phyloP scores from a whole-genome alignment of 1,284 basidiomycete species.

The Leccinum solheimii region DNA sequence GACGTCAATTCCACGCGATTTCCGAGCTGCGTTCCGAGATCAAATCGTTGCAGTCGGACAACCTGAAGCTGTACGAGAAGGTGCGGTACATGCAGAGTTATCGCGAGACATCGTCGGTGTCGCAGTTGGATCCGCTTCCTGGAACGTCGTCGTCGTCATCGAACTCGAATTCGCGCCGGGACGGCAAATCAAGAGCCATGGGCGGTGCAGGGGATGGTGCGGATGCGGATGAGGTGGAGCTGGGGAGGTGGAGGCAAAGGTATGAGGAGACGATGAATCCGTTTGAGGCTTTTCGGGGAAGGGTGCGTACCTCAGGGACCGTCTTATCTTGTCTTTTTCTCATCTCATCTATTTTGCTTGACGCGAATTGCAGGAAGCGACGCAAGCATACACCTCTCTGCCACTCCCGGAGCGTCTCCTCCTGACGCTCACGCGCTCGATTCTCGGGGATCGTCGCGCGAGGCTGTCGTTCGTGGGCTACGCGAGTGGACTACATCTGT shows the following conservation, averaged over 20 bases:
- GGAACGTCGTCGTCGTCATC: slow-evolving; percentile 34
- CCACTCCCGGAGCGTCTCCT: slow-evolving; percentile 91
- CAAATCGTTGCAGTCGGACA: slow-evolving; percentile 87
- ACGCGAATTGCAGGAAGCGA: slow-evolving; percentile 71
- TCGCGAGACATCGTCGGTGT: slow-evolving; percentile 65
- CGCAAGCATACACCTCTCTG: slow-evolving; percentile 85
- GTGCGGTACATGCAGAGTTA: slow-evolving; percentile 97
- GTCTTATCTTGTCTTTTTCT: neutral
- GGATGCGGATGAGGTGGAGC: slow-evolving; percentile 73
- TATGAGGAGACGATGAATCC: slow-evolving; percentile 98
- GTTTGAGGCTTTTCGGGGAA: slow-evolving; percentile 93
- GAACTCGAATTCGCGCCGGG: slow-evolving; percentile 3
- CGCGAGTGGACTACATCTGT: slow-evolving; percentile 72
- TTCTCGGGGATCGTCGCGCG: slow-evolving; percentile 86
- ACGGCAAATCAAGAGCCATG: slow-evolving; percentile 58
- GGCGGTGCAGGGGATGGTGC: slow-evolving; percentile 75
- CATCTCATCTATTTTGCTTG: neutral
- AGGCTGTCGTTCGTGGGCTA: slow-evolving; percentile 83
- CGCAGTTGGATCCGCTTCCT: slow-evolving; percentile 70
- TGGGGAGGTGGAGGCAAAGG: slow-evolving; percentile 86
- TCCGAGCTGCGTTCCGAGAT: slow-evolving; percentile 88
- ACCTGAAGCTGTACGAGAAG: slow-evolving; percentile 95
- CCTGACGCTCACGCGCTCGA: slow-evolving; percentile 79
- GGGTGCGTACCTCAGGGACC: slow-evolving; percentile 56
- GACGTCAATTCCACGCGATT: slow-evolving; percentile 91